Evolutionary conservation across 305 asterid genomes (phyloP).

Genomic region (Rubia tinctorum): DNA sequence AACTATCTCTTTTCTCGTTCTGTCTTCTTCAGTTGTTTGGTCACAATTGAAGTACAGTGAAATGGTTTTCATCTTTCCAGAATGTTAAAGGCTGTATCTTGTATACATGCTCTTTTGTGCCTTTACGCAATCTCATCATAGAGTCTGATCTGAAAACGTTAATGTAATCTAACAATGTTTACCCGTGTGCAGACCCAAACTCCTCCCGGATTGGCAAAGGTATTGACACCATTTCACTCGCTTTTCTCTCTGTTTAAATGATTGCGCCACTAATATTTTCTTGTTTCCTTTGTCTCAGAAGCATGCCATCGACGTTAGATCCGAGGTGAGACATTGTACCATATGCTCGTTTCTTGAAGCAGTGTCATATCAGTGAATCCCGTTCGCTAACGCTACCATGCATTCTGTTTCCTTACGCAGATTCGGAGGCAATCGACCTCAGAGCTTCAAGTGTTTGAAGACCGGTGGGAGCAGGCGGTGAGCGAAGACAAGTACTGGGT

Average conservation of each 20-base stretch:
- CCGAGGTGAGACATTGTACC: constrained; percentile 27
- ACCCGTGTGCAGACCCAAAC: constrained; percentile 37
- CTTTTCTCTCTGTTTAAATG: neutral
- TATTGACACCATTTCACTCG: constrained; percentile 22
- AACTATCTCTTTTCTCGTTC: neutral
- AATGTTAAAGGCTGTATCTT: too few relatives aligned
- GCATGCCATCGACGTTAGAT: constrained; percentile 29
- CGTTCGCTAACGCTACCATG: neutral
- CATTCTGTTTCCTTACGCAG: constrained; percentile 29
- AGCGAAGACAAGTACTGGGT: constrained; percentile 64
- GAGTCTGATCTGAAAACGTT: constrained; percentile 2
- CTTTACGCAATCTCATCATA: neutral
- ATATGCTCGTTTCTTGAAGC: neutral
- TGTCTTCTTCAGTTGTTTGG: neutral
- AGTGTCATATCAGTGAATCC: neutral
- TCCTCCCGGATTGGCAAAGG: constrained; percentile 45
- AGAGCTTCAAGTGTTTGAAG: constrained; percentile 65
- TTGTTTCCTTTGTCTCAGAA: constrained; percentile 20
- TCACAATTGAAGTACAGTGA: too few relatives aligned
- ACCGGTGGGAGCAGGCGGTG: constrained; percentile 77
- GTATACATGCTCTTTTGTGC: neutral
- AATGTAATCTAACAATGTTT: constrained; percentile 16
- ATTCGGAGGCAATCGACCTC: constrained; percentile 68
- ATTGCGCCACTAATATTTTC: neutral
- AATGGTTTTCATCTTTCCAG: too few relatives aligned